Evolutionary conservation across 257 asterid species (phyloP), one percentile per base, ranked within the genome.

Genomic region (Cordia subcordata): DNA sequence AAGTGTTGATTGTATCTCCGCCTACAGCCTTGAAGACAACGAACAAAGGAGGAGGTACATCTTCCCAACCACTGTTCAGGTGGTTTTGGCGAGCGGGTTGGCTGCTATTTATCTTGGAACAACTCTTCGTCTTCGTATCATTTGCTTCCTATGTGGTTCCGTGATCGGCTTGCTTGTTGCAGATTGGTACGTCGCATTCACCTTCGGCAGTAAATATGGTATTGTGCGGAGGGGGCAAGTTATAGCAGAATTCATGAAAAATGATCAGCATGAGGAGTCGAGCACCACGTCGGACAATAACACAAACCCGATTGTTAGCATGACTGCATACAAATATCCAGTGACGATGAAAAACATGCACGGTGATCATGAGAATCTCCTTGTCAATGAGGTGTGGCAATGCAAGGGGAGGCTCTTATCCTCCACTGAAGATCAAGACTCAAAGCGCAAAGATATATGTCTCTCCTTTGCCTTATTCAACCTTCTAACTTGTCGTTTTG

Each of bases 41-140:
- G 61, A 57, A 15, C 61, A 57, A 4, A 17, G 61, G 61, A 57
- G 49, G 49, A 57, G 35, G 46, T 57, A 14, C 13, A 12, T 14
- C 11, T 57, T 32, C 49, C 33, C 39, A n/a, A 8, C 17, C 21
- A n/a, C 15, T 42, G 0, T 35, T 38, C 35, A 22, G 10, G 9
- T 8, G n/a, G 39, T 57, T 32, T 23, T 4, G 45, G 61, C 27
- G 18, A 1, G 55, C 23, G 0, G n/a, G 4, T 50, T 16, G 9
- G 10, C 17, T 16, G 13, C 1, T 22, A 50, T 50, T 0, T 16
- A 13, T 57, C 0, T 5, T n/a, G 5, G 14, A 32, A 14, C 8
- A 32, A 5, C 11, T 16, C 32, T 10, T 56, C 27, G 8, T 49
- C 1, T 18, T 5, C 18, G 8, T 0, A 13, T 8, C 0, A 1